Base-by-base conservation (phyloP, 192 early-diverging fungal species). In the Backusella tarrabulga region DNA sequence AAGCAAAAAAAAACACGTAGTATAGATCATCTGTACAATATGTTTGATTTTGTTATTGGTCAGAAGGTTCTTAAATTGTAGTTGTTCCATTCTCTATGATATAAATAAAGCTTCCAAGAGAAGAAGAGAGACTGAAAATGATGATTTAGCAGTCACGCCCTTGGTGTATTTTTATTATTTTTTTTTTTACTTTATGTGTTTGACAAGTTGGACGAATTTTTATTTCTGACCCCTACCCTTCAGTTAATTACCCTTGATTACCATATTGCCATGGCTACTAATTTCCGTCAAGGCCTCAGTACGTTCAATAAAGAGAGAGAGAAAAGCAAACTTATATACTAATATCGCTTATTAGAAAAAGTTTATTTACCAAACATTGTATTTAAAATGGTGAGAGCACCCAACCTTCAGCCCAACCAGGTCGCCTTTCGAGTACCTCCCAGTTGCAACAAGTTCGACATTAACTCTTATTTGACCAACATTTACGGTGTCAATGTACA, bases 391-490 rank as follows among this genome's bases (percentile, higher is more conserved):
- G 90, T 95, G 4, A 90, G 93, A 15, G 85, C 88, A 75, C 92
- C 90, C 73, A 87, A 88, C 21, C 89, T 97, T 6, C 90, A 89
- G 72, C 90, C 91, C 38, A 95, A 97, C 82, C 95, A 96, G 79
- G 93, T 92, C 29, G 95, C 95, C 34, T 98, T 98, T 90, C 90
- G 93, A 29, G 92, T 96, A 4, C 97, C 97, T 34, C 92, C 92
- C 34, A 87, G 90, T 34, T 84, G 93, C 76, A 98, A 97, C 92
- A 98, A 98, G 86, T 88, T 98, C 50, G 97, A 98, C 80, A 95
- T 98, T 80, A 87, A 89, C 52, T 91, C 92, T 69, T 95, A 95
- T 76, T 90, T 98, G 32, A 82, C 89, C 68, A 89, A 93, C 73
- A 90, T 97, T 35, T 98, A 98, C 83, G 87, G 91, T 67, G 86